These are phyloP conservation scores for Venturia effusa DNA, from an alignment of 2,329 filamentous ascomycete species.

Conservation along the genomic window DNA sequence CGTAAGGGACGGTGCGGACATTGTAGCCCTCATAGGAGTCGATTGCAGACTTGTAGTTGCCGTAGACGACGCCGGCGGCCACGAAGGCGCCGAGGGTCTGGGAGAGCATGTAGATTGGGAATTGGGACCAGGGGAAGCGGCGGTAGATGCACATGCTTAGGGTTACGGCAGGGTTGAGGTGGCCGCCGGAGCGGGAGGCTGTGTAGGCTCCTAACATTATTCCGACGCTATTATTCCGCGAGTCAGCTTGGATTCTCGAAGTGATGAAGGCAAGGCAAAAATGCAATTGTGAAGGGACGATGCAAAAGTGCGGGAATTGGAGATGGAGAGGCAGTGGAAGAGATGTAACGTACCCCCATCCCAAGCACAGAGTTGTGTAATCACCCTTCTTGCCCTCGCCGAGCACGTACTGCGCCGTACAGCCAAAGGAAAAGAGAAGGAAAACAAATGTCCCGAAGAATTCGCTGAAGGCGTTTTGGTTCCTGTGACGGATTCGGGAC, in stretches of 20 bases:
- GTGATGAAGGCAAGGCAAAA: not conserved
- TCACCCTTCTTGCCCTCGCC: constrained; percentile 3
- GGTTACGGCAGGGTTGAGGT: constrained; percentile 23
- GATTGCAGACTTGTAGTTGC: constrained; percentile 15
- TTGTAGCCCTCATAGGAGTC: constrained; percentile 2
- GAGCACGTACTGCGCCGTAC: constrained; percentile 5
- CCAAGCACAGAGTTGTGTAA: constrained; percentile 6
- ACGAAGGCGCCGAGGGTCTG: constrained; percentile 19
- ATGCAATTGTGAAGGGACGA: no score
- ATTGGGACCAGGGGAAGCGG: constrained; percentile 15
- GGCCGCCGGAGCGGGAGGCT: constrained; percentile 22
- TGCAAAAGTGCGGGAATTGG: no score
- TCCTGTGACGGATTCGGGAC: constrained; percentile 1
- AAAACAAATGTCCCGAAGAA: constrained; percentile 10
- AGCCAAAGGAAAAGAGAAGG: constrained; percentile 7
- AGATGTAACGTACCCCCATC: constrained; percentile 10
- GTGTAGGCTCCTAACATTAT: constrained; percentile 17
- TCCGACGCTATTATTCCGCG: not conserved
- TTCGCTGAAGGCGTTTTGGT: constrained; percentile 10
- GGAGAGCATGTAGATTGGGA: constrained; percentile 15
- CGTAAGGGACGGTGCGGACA: constrained; percentile 2
- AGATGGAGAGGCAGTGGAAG: no score
- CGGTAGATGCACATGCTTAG: constrained; percentile 15
- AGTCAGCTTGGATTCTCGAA: no score
- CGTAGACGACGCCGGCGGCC: constrained; percentile 18